phyloP scores from a whole-genome alignment of 192 early-diverging fungal species.

The Backusella australiensis region DNA sequence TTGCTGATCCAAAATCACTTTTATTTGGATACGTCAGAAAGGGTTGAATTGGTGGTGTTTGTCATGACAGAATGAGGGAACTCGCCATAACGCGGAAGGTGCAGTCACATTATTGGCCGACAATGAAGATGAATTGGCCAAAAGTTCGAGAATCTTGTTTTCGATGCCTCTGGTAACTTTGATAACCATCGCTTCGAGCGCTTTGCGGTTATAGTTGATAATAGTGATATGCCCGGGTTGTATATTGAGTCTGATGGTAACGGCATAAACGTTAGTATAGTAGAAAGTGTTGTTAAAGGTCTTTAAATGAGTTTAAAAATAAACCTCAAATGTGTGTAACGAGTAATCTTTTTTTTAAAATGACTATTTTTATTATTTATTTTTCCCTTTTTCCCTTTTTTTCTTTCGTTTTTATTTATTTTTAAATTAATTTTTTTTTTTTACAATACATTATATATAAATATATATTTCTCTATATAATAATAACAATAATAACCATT shows the following conservation, averaged over 20 bases:
- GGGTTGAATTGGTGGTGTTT: slow-evolving; percentile 56
- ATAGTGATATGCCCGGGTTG: slow-evolving; percentile 13
- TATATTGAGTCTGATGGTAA: slow-evolving; percentile 51
- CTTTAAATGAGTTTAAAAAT: slow-evolving; percentile 27
- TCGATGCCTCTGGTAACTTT: slow-evolving; percentile 57
- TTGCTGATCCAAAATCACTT: slow-evolving; percentile 50
- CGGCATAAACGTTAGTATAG: slow-evolving; percentile 46
- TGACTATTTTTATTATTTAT: neutral
- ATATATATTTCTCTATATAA: slow-evolving; percentile 1
- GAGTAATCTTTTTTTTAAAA: neutral
- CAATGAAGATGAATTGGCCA: slow-evolving; percentile 40
- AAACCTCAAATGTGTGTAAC: neutral
- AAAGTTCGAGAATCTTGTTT: slow-evolving; percentile 44
- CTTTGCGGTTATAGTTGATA: slow-evolving; percentile 50
- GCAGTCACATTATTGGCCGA: slow-evolving; percentile 53
- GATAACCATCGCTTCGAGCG: slow-evolving; percentile 45
- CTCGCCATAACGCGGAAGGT: slow-evolving; percentile 29
- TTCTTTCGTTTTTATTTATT: slow-evolving; percentile 1
- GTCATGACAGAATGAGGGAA: slow-evolving; percentile 59
- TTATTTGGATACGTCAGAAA: slow-evolving; percentile 49
- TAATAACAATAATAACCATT: neutral
- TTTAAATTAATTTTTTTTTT: neutral
- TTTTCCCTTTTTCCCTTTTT: slow-evolving; percentile 10
- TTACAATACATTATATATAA: neutral
- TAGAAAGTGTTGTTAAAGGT: slow-evolving; percentile 39